phyloP scores from a whole-genome alignment of 169 alveolate species.

The Cryptosporidium parvum region DNA sequence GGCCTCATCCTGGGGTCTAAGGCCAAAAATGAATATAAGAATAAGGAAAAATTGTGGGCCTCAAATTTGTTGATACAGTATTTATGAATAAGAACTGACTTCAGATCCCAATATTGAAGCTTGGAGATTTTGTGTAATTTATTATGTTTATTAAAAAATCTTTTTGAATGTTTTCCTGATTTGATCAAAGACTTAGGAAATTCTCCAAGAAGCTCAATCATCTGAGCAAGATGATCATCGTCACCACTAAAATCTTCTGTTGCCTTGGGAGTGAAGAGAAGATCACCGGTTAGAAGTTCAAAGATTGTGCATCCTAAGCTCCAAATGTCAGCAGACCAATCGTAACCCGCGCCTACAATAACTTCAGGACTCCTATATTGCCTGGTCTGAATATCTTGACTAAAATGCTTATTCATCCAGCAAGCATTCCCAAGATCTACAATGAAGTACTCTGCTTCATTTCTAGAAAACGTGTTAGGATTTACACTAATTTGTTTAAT shows the following conservation, averaged over 20 bases:
- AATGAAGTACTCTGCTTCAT: conserved; percentile 88
- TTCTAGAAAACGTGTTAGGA: conserved; percentile 81
- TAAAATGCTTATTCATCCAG: conserved; percentile 96
- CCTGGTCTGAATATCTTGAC: conserved; percentile 97
- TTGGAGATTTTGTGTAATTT: conserved; percentile 51
- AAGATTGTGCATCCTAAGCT: conserved; percentile 97
- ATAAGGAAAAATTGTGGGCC: conserved; percentile 47
- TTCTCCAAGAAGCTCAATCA: conserved; percentile 92
- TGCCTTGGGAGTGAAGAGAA: conserved; percentile 96
- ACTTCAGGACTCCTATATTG: conserved; percentile 99
- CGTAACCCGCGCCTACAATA: conserved; percentile 94
- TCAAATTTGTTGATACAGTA: conserved; percentile 54
- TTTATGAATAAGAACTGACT: conserved; percentile 61
- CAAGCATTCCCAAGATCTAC: conserved; percentile 99
- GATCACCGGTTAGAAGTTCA: conserved; percentile 98
- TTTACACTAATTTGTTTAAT: conserved; percentile 33
- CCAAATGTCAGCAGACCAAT: conserved; percentile 97
- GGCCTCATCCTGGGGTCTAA: conserved; percentile 62
- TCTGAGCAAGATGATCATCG: conserved; percentile 94
- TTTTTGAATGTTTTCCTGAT: conserved; percentile 84
- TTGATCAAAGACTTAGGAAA: conserved; percentile 90
- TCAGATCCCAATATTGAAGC: conserved; percentile 66
- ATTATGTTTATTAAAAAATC: conserved; percentile 32
- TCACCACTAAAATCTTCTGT: conserved; percentile 88
- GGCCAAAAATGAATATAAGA: conserved; percentile 49